Evolutionary conservation across 495 filamentous ascomycete genomes (phyloP), one percentile per base, ranked within the genome.

Genomic region (Cudoniella acicularis): DNA sequence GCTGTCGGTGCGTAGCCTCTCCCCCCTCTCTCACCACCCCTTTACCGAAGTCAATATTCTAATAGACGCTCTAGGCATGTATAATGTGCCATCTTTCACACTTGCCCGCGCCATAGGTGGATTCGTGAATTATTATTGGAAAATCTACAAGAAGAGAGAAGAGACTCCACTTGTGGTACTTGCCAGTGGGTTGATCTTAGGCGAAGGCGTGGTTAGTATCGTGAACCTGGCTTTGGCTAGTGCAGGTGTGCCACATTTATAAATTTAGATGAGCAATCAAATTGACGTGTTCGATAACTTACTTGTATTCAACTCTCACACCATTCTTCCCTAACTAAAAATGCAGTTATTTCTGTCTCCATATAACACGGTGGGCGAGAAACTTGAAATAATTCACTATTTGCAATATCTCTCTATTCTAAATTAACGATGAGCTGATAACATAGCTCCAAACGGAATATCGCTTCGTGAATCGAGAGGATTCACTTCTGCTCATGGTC

Each of bases 21-120:
- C 10, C 2, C 30, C 16, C 25, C 10, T 27, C 47, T 52, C 10
- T 49, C 20, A n/a, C 52, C 1, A 17, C 30, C 3, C 24, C 48
- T 25, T 8, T 17, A 17, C 9, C 1, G 42, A 45, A 27, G 8
- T n/a, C n/a, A n/a, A n/a, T 9, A 26, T 26, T 20, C 68, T 76
- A 55, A 79, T 50, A 16, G 21, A 26, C 4, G 4, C 30, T 57
- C 4, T 68, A 79, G 92, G 94, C 25, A 98, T 98, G 83, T 99
- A 98, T 74, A 99, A 98, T 65, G 87, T 90, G 1, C 95, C 95
- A 0, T 94, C 90, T 0, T 99, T 99, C 65, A 98, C 95, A 0
- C 79, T 99, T 2, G 92, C 95, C 1, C 74, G 95, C 49, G 87
- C 90, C 1, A 87, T 91, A 10, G 95, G 95, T 8, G 95, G 94